Percentiles rank a stretch among this genome's conserved stretches.
phyloP scores from a whole-genome alignment of 2,329 filamentous ascomycete species.

The Stagonosporopsis rhizophila region DNA sequence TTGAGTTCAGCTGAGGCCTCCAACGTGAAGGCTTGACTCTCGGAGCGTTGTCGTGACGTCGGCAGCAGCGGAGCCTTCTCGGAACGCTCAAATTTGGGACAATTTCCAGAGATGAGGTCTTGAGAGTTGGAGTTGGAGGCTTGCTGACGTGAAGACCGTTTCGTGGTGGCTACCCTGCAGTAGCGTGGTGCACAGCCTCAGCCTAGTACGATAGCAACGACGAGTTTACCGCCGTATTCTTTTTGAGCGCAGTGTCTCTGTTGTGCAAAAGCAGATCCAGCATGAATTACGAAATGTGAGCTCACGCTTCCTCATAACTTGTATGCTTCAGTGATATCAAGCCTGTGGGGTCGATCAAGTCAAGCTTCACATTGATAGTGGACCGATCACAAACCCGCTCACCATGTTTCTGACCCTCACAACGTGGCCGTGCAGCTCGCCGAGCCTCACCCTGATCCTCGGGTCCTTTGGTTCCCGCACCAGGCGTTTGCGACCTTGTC shows the following conservation, averaged over 20 bases:
- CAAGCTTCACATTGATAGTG: not conserved
- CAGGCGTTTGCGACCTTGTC: not conserved
- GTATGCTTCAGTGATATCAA: not conserved
- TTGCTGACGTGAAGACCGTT: slow-evolving; percentile 13
- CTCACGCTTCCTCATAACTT: not conserved
- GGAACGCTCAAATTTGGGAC: slow-evolving; percentile 30
- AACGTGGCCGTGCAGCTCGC: slow-evolving; percentile 2
- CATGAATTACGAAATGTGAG: too few relatives aligned
- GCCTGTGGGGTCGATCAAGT: not conserved
- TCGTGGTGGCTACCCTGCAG: slow-evolving; percentile 18
- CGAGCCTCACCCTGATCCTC: slow-evolving; percentile 10
- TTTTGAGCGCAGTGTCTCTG: not conserved
- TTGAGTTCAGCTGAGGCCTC: slow-evolving; percentile 20
- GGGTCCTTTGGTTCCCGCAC: not conserved
- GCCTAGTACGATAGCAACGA: not conserved
- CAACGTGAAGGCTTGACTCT: slow-evolving; percentile 3
- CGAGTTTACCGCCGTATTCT: slow-evolving; percentile 24
- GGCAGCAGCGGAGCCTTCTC: slow-evolving; percentile 20
- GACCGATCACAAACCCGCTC: not conserved
- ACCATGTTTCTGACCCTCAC: not conserved
- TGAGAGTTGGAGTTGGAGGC: slow-evolving; percentile 6
- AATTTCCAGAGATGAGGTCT: slow-evolving; percentile 16
- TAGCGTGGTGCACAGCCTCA: slow-evolving; percentile 24
- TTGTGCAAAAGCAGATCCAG: not conserved
- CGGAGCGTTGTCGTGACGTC: slow-evolving; percentile 6